Conservation (phyloP, 805 yeast genomes). For the Pichia kluyveri region DNA sequence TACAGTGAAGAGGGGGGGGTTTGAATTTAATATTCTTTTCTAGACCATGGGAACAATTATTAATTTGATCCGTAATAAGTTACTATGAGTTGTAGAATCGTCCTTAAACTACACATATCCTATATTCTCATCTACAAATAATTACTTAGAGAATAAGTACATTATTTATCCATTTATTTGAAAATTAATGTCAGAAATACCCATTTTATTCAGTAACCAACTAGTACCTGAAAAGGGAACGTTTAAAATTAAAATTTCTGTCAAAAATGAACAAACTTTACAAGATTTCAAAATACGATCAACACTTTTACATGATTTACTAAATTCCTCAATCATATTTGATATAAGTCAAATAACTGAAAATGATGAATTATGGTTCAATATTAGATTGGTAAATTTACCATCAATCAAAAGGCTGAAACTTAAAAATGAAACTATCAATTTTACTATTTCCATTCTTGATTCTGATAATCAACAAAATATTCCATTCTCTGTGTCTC, state of each 20-base stretch:
- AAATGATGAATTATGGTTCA: neutral
- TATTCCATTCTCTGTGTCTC: neutral
- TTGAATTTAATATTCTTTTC: no score
- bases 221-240: neutral
- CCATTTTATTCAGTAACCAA: neutral
- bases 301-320: neutral
- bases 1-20: no score
- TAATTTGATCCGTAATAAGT: neutral
- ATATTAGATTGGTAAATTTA: neutral
- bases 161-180: neutral
- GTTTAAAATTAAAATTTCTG: neutral
- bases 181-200: neutral
- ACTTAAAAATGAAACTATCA: constrained; percentile 1
- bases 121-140: no score
- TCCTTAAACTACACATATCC: no score
- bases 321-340: neutral
- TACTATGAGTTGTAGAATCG: no score
- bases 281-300: neutral
- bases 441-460: neutral
- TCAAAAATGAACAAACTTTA: neutral
- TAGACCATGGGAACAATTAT: no score
- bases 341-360: neutral
- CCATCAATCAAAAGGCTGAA: constrained; percentile 1
- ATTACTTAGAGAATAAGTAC: no score
- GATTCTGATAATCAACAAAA: neutral